Evolutionary conservation across 257 asterid species (phyloP).

Genomic region (Forsythia viridissima): DNA sequence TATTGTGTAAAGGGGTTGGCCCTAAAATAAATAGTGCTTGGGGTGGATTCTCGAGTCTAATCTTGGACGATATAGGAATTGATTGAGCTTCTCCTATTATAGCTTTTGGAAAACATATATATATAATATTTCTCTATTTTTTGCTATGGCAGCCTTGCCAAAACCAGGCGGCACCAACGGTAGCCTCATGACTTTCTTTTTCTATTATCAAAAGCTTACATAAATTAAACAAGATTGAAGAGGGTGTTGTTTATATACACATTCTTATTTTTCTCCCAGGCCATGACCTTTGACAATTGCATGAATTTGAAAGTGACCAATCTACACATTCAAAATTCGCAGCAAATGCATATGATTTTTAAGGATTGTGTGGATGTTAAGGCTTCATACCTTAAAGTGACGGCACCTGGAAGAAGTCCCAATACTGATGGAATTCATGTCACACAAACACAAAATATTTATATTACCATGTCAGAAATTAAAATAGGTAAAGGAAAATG

Average conservation of each 20-base stretch:
- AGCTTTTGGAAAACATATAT: no score
- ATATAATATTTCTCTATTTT: not conserved
- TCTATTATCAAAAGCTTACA: not conserved
- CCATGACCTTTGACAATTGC: slow-evolving; percentile 63
- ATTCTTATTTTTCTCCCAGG: slow-evolving; percentile 41
- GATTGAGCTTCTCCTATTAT: no score
- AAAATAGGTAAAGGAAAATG: slow-evolving; percentile 38
- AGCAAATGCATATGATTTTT: slow-evolving; percentile 65
- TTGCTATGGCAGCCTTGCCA: slow-evolving; percentile 47
- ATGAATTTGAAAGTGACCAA: slow-evolving; percentile 51
- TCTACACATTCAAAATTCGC: slow-evolving; percentile 63
- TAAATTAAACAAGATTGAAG: not conserved
- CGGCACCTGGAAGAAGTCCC: slow-evolving; percentile 57
- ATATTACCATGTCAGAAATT: slow-evolving; percentile 38
- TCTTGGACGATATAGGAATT: no score
- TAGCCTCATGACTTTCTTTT: slow-evolving; percentile 17
- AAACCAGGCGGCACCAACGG: slow-evolving; percentile 58
- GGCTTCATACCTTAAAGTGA: slow-evolving; percentile 40
- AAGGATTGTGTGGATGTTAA: slow-evolving; percentile 42
- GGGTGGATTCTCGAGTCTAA: no score
- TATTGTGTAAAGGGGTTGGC: no score
- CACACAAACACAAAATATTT: slow-evolving; percentile 45
- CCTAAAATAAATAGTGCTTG: no score
- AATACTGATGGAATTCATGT: slow-evolving; percentile 68
- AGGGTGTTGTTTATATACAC: not conserved